Percentiles rank a stretch among this genome's conserved stretches.
These are phyloP conservation scores for Ceratobasidium theobromae DNA, from an alignment of 1,284 basidiomycete genomes.

Conservation along the genomic window DNA sequence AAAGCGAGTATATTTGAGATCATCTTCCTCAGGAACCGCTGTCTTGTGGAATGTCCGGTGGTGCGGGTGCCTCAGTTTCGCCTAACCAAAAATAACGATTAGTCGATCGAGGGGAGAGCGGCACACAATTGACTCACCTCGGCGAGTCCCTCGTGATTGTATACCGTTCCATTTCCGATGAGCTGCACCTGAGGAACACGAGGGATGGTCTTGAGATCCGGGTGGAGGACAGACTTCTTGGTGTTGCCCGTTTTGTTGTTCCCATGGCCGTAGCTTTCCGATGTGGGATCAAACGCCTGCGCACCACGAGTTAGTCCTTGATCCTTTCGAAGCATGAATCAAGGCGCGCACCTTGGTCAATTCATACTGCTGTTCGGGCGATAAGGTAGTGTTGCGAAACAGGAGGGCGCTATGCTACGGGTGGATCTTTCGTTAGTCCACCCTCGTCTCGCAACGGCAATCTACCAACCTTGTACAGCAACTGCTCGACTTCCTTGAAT, in stretches of 20 bases:
- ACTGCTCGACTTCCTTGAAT: conserved; percentile 59
- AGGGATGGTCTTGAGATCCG: conserved; percentile 85
- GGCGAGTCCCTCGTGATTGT: conserved; percentile 74
- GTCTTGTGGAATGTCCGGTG: conserved; percentile 91
- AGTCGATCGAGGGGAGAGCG: background rate
- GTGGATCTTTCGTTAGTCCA: background rate
- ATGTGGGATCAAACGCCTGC: conserved; percentile 71
- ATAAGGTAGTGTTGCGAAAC: conserved; percentile 67
- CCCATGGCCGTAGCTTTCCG: conserved; percentile 77
- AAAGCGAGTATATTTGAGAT: conserved; percentile 74
- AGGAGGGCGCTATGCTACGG: conserved; percentile 71
- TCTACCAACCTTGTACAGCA: conserved; percentile 62
- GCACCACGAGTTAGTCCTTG: background rate
- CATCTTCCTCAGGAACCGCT: conserved; percentile 73
- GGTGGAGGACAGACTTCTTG: conserved; percentile 76
- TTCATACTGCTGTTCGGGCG: conserved; percentile 80
- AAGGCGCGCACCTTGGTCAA: conserved; percentile 67
- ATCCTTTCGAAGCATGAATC: conserved; percentile 3
- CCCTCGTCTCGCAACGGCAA: background rate
- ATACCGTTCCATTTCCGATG: conserved; percentile 76
- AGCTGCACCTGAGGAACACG: conserved; percentile 83
- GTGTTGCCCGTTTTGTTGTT: conserved; percentile 77
- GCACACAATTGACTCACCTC: conserved; percentile 48
- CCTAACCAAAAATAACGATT: conserved; percentile 36
- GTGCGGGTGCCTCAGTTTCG: conserved; percentile 68